Base-by-base conservation (phyloP, 371 early-diverging fungal species). In the Saksenaea vasiformis region DNA sequence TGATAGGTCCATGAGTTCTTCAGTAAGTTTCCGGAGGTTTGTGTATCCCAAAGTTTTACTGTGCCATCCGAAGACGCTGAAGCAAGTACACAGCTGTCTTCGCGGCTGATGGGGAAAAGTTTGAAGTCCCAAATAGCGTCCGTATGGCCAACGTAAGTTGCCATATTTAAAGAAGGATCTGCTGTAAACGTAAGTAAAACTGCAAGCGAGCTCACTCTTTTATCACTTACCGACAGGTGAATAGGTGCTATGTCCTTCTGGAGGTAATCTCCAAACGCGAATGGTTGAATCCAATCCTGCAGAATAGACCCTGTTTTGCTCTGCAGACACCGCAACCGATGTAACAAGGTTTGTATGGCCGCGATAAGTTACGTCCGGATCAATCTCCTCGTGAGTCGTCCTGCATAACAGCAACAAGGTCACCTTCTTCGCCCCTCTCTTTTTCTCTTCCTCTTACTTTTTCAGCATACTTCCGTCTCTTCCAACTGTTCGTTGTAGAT, bases 61-160 rank as follows among this genome's bases (percentile, higher is more conserved):
- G 90, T 87, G 0, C 92, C 91, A 76, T 95, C 95, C 15, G 92
- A 89, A 19, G 93, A 89, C 4, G 89, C 90, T 1, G 93, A 92
- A 5, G 90, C 92, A 10, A 96, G 74, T 15, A 89, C 61, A 41
- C 74, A 66, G 9, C 70, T 63, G 54, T 74, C 64, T 44, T 65
- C 55, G 61, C 72, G 36, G 24, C 67, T 41, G 22, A 77, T 56
- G 5, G 91, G 89, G 64, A 90, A 90, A 8, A 91, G 66, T 60
- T 88, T 86, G 54, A 93, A 73, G 63, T 92, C 92, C 96, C 96
- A 96, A 14, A 96, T 86, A 1, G 87, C 85, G 69, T 94, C 94
- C 0, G 92, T 89, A 68, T 94, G 95, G 0, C 93, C 94, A 13
- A 90, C 83, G 61, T 84, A 90, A 1, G 87, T 87, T 9, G 87